Base-by-base conservation (phyloP, 1,284 basidiomycete genomes). In the Rhizopogon parksii region DNA sequence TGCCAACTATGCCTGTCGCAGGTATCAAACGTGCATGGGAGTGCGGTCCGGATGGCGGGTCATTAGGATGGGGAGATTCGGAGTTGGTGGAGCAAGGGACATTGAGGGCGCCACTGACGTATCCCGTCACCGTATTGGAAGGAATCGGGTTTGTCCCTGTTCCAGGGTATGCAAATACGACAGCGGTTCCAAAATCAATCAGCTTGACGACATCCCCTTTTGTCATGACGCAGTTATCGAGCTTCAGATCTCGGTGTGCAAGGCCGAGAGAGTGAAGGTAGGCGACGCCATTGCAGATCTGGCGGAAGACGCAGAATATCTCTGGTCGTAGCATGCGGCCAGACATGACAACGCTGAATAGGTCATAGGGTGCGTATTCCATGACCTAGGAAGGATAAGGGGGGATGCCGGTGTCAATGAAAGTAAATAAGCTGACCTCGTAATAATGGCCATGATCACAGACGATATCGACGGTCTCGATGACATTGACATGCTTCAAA, bases 151-250 rank as follows among this genome's bases (percentile, higher is more conserved):
- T 11, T 15, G 50, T 68, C 11, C 60, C 59, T 11, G 64, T 94
- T 55, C 95, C 95, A 0, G 96, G 96, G 62, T 98, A 98, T 63
- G 96, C 93, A 75, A 99, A 99, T 51, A 99, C 95, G 53, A 95
- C 95, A 12, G 96, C 96, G 1, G 96, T 99, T 46, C 96, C 96
- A 71, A 99, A 99, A 71, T 99, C 96, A 72, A 99, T 99, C 57
- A 99, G 82, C 71, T 99, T 99, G 75, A 99, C 91, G 58, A 96
- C 83, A 66, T 97, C 95, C 64, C 86, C 79, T 2, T 77, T 76
- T 25, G 91, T 97, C 91, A 99, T 96, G 71, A 99, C 96, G 68
- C 96, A 99, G 70, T 99, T 99, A 75, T 99, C 96, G 57, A 99
- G 86, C 72, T 99, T 99, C 69, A 99, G 82, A 70, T 99, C 96